Percentiles rank a stretch among this genome's conserved stretches.
These are phyloP conservation scores for Boletus rufocinnamomeus DNA, from an alignment of 768 basidiomycete genomes.

Conservation along the genomic window DNA sequence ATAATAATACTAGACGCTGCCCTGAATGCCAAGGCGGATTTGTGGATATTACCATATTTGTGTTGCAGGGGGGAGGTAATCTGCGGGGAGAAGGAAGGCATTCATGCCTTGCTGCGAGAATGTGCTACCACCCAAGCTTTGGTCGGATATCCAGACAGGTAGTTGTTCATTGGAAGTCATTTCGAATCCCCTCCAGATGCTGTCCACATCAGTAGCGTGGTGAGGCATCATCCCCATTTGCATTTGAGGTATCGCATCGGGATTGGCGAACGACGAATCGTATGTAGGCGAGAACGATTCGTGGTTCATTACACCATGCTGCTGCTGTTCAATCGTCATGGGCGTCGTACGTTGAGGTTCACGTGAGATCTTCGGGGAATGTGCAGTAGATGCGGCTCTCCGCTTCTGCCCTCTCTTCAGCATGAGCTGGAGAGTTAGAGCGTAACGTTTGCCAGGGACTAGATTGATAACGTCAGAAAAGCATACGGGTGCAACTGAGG, in stretches of 20 bases:
- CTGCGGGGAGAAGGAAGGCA: constrained; percentile 75
- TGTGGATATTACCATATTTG: constrained; percentile 66
- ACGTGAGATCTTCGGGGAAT: constrained; percentile 60
- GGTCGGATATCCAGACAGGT: constrained; percentile 86
- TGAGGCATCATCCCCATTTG: constrained; percentile 32
- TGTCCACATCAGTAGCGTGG: constrained; percentile 47
- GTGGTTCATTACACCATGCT: constrained; percentile 38
- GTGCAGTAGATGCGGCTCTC: constrained; percentile 52
- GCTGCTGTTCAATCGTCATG: constrained; percentile 49
- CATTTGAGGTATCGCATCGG: constrained; percentile 35
- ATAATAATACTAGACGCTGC: constrained; percentile 20
- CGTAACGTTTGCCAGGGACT: constrained; percentile 95
- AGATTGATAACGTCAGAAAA: constrained; percentile 13
- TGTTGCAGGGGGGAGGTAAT: constrained; percentile 68
- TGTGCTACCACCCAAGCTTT: constrained; percentile 72
- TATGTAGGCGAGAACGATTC: constrained; percentile 63
- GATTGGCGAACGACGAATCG: constrained; percentile 42
- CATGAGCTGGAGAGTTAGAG: constrained; percentile 87
- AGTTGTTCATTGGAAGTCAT: constrained; percentile 71
- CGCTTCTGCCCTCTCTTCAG: constrained; percentile 74
- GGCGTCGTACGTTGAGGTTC: constrained; percentile 52
- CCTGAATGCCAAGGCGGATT: background rate
- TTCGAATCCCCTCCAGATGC: constrained; percentile 78
- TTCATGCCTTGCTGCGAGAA: constrained; percentile 85
- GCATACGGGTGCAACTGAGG: background rate